A percentile compares a stretch with the other conserved stretches of the same genome.
Conservation (phyloP, 805 yeast genomes). For the Barnettozyma botsteinii region DNA sequence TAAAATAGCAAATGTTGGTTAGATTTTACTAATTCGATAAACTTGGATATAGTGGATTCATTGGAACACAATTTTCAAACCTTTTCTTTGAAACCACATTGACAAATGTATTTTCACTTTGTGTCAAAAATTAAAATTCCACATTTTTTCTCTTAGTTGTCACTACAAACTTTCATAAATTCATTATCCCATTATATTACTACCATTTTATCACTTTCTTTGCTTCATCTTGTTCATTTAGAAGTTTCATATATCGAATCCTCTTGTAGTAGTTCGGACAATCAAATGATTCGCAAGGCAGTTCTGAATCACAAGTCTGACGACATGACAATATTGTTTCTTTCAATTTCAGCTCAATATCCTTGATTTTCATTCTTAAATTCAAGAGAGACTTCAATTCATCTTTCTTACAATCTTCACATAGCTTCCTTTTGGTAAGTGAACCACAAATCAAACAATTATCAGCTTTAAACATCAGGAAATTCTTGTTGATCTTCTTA, state of each 20-base stretch:
- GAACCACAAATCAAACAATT: constrained; percentile 20
- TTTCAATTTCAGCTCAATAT: constrained; percentile 25
- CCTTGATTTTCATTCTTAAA: constrained; percentile 25
- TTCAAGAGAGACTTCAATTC: constrained; percentile 33
- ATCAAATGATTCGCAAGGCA: constrained; percentile 54
- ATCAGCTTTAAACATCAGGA: constrained; percentile 7
- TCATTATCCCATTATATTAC: too few relatives aligned
- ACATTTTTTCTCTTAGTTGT: too few relatives aligned
- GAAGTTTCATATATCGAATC: constrained; percentile 34
- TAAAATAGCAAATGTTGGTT: constrained; percentile 14
- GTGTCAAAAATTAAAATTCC: neutral
- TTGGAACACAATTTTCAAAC: too few relatives aligned
- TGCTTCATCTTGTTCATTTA: constrained; percentile 18
- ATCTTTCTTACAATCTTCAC: constrained; percentile 30
- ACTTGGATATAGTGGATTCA: too few relatives aligned
- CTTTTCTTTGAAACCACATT: too few relatives aligned
- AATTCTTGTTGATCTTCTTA: constrained; percentile 19
- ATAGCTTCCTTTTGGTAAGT: constrained; percentile 23
- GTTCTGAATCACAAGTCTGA: constrained; percentile 31
- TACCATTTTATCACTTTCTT: constrained; percentile 8
- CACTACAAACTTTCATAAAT: neutral
- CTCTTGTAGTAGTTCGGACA: constrained; percentile 59
- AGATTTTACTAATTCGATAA: too few relatives aligned
- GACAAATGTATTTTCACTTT: too few relatives aligned
- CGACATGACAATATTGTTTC: constrained; percentile 32